These are phyloP conservation scores for Shiraia bambusicola DNA, from an alignment of 2,329 filamentous ascomycete species.

Conservation along the genomic window DNA sequence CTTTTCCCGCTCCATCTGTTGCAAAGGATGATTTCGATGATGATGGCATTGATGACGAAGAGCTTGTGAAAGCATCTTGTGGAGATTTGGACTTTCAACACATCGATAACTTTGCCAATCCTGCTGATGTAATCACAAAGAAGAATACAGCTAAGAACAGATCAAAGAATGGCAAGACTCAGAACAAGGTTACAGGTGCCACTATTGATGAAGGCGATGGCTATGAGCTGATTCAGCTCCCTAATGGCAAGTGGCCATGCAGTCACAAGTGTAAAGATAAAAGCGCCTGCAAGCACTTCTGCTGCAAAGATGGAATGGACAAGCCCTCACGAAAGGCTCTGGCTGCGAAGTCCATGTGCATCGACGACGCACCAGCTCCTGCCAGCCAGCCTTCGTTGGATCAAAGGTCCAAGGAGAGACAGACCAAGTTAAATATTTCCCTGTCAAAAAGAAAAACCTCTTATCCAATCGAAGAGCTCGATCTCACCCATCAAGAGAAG, in stretches of 20 bases:
- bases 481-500: conserved; percentile 37
- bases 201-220: conserved; percentile 7
- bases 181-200: conserved; percentile 5
- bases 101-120: conserved; percentile 54
- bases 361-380: conserved; percentile 9
- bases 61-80: conserved; percentile 50
- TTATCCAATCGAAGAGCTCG: conserved; percentile 29
- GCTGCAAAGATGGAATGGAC: conserved; percentile 70
- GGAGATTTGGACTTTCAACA: conserved; percentile 49
- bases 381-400: not conserved
- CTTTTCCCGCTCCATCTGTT: conserved; percentile 10
- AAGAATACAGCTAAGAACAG: conserved; percentile 25
- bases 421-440: conserved; percentile 33
- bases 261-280: conserved; percentile 70
- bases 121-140: conserved; percentile 15
- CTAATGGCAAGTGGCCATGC: conserved; percentile 73
- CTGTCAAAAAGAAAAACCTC: conserved; percentile 29
- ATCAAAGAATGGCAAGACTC: conserved; percentile 6
- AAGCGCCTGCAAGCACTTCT: conserved; percentile 66
- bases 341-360: conserved; percentile 24
- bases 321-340: conserved; percentile 57
- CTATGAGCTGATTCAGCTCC: conserved; percentile 54
- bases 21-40: conserved; percentile 56
- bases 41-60: conserved; percentile 54
- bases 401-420: conserved; percentile 18